phyloP scores from a whole-genome alignment of 225 moss, liverwort and hornwort genomes.

The Bryoerythrophyllum caledonicum region DNA sequence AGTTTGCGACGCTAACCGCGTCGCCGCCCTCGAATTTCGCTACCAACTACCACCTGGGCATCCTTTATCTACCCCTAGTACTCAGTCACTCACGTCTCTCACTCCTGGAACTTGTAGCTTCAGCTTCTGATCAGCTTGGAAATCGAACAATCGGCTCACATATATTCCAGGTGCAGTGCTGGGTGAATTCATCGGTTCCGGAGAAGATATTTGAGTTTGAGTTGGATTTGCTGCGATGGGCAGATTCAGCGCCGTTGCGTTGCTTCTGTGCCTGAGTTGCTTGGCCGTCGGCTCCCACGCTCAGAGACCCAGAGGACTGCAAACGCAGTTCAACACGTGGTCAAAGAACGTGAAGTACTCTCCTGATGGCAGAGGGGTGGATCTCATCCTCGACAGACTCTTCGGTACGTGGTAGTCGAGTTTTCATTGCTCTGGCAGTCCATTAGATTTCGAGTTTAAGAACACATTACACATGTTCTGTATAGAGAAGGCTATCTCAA shows the following conservation, averaged over 20 bases:
- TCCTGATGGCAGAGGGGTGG: slow-evolving; percentile 14
- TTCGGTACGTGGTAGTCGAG: slow-evolving; percentile 2
- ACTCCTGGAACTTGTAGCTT: not conserved
- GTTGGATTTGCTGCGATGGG: not conserved
- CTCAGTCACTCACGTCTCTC: not conserved
- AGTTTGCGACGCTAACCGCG: not conserved
- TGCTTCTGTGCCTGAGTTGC: slow-evolving; percentile 7
- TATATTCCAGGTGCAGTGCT: too few species aligned
- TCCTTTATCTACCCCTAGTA: not conserved
- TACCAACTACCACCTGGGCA: not conserved
- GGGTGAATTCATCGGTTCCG: too few species aligned
- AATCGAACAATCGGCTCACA: not conserved
- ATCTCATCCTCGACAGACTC: slow-evolving; percentile 21
- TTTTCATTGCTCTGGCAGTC: too few species aligned
- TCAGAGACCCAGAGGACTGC: not conserved
- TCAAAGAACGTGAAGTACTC: not conserved
- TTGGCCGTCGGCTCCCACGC: not conserved
- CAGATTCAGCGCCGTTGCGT: not conserved
- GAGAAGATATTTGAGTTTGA: not conserved
- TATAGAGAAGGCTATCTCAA: too few species aligned
- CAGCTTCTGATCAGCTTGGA: not conserved
- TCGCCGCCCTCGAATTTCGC: slow-evolving; percentile 9
- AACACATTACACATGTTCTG: too few species aligned
- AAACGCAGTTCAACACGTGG: slow-evolving; percentile 7
- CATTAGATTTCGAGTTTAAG: too few species aligned